phyloP scores from a whole-genome alignment of 2,329 filamentous ascomycete species.

The Phyllosticta citribraziliensis region DNA sequence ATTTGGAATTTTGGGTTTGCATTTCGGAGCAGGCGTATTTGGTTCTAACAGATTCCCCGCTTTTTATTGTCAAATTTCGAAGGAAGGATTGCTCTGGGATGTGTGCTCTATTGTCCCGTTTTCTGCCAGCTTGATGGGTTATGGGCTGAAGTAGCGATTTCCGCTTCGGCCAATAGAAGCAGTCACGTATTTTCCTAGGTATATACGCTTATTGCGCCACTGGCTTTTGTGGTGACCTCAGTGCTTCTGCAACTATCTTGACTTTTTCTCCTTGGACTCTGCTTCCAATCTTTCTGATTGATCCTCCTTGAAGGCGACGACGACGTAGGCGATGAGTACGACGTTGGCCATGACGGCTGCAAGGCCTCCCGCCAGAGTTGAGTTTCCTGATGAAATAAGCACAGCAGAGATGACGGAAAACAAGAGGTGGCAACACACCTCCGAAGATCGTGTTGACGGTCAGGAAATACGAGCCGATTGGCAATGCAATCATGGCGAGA shows the following conservation, averaged over 20 bases:
- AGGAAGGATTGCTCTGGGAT: background rate
- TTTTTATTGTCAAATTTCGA: background rate
- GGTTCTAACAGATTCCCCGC: background rate
- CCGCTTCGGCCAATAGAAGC: background rate
- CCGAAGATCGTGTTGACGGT: conserved; percentile 67
- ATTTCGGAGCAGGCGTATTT: background rate
- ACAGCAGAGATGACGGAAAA: background rate
- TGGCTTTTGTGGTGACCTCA: background rate
- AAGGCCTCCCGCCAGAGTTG: conserved; percentile 73
- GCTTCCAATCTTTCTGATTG: conserved; percentile 39
- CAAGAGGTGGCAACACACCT: conserved; percentile 24
- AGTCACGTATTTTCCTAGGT: background rate
- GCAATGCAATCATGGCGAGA: conserved; percentile 77
- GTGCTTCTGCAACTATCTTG: conserved; percentile 10
- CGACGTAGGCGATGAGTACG: conserved; percentile 79
- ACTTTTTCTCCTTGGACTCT: conserved; percentile 36
- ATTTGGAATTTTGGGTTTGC: background rate
- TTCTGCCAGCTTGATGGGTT: background rate
- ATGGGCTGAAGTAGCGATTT: background rate
- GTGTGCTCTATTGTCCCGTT: background rate
- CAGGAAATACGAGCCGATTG: conserved; percentile 81
- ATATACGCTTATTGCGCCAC: background rate
- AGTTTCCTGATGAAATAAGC: conserved; percentile 54
- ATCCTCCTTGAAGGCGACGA: conserved; percentile 88
- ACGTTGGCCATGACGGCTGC: conserved; percentile 88